Conservation (phyloP, 2,329 filamentous ascomycete genomes). For the Cladosporium sp. region DNA sequence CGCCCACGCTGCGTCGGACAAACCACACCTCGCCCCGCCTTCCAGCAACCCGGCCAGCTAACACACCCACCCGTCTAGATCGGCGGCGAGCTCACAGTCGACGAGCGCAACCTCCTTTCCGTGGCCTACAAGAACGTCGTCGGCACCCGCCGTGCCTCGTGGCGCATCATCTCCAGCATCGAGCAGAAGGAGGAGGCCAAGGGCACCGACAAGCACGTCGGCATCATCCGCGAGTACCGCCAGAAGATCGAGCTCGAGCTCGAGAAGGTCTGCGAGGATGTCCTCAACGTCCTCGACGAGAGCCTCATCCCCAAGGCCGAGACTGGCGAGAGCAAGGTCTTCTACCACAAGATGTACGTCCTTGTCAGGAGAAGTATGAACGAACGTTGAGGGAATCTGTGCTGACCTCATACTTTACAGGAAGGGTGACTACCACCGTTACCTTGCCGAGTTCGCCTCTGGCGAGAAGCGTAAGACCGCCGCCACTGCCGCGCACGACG, state of each 20-base stretch:
- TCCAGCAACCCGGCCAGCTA: neutral
- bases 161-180: constrained; percentile 99
- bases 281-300: constrained; percentile 89
- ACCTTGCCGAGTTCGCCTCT: constrained; percentile 86
- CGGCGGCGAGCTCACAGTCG: constrained; percentile 61
- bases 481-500: constrained; percentile 82
- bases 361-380: neutral
- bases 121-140: constrained; percentile 99
- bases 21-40: constrained; percentile 7
- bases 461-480: constrained; percentile 88
- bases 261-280: constrained; percentile 96
- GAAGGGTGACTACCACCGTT: constrained; percentile 97
- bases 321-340: constrained; percentile 97
- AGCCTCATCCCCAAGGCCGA: constrained; percentile 92
- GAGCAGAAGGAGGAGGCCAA: constrained; percentile 99
- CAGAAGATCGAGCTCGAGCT: constrained; percentile 97
- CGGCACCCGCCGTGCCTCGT: constrained; percentile 94
- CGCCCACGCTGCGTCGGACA: neutral
- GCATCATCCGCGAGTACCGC: constrained; percentile 92
- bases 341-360: constrained; percentile 99
- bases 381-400: neutral
- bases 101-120: constrained; percentile 84
- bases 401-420: constrained; percentile 41
- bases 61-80: constrained; percentile 39
- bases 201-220: constrained; percentile 90